Percentiles rank a stretch among this genome's conserved stretches.
These are phyloP conservation scores for Penicillium steckii DNA, from an alignment of 495 filamentous ascomycete genomes.

Conservation along the genomic window DNA sequence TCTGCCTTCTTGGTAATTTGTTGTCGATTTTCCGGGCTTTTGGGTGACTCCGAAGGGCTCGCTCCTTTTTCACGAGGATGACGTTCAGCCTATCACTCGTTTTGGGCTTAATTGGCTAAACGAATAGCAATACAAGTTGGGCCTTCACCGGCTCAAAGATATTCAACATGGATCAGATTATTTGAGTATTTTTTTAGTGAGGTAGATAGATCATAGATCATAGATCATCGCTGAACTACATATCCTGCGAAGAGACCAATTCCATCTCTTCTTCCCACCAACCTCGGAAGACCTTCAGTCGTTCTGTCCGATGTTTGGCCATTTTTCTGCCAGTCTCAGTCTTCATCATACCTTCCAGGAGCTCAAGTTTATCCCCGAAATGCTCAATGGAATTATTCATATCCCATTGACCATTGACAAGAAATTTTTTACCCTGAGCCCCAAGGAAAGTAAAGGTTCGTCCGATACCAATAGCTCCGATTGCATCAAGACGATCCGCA, in stretches of 20 bases:
- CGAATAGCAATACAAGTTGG: neutral
- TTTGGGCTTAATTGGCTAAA: constrained; percentile 4
- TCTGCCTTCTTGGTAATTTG: neutral
- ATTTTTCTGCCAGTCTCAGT: constrained; percentile 67
- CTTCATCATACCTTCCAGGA: constrained; percentile 79
- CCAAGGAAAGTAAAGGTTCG: constrained; percentile 76
- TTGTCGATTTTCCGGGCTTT: neutral
- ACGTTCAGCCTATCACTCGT: constrained; percentile 5
- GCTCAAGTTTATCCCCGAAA: constrained; percentile 76
- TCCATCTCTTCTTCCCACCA: constrained; percentile 74
- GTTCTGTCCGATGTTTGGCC: constrained; percentile 62
- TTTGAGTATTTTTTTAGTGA: too few species aligned
- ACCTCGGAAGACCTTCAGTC: constrained; percentile 58
- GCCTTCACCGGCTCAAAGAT: neutral
- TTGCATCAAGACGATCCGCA: constrained; percentile 84
- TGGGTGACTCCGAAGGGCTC: neutral
- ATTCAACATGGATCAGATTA: constrained; percentile 15
- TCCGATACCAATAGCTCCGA: constrained; percentile 81
- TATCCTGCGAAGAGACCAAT: constrained; percentile 1
- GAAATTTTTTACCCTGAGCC: constrained; percentile 47
- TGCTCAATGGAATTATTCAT: constrained; percentile 69
- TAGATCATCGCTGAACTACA: neutral
- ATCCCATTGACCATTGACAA: constrained; percentile 35
- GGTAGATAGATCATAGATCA: too few species aligned
- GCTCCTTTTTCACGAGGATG: neutral